Base-by-base conservation (phyloP, 2,329 filamentous ascomycete genomes). In the Colletotrichum aenigma region DNA sequence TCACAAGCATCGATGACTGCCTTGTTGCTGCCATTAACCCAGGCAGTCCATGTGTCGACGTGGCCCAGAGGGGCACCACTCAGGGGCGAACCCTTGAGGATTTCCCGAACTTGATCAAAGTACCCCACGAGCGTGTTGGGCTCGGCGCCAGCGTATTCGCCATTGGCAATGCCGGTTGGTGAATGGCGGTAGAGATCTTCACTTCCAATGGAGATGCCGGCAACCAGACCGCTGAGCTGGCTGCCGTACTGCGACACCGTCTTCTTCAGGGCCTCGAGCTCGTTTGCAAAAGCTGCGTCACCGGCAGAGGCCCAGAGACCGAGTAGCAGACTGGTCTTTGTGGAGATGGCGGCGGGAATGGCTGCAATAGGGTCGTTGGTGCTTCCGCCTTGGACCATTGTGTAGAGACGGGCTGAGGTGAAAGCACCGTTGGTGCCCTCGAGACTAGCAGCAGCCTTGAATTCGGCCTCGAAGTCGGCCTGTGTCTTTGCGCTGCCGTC, bases 41-140 rank as follows among this genome's bases (percentile, higher is more conserved):
- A 96, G 68, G 91, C 91, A 43, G 93, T 95, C 95, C 95, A 98
- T 67, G 96, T 97, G 83, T 98, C 96, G 82, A 98, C 95, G 85
- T 98, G 96, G 68, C 95, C 95, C 76, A 98, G 88, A 21, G 91
- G 88, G 61, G 87, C 89, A 28, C 85, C 85, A 48, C 89, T 86
- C 28, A 94, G 86, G 65, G 86, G 82, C 16, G 94, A 95, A 75
- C 90, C 91, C 32, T 89, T 81, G 81, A 97, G 91, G 76, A 91
- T 88, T 32, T 87, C 84, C 77, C 92, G 91, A 75, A 94, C 92
- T 82, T 94, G 87, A 74, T 88, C 84, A 87, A 98, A 95, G 86
- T 96, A 97, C 74, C 86, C 84, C 80, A 92, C 89, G 52, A 98
- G 86, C 13, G 87, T 88, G 52, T 88, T 86, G 7, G 95, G 93